Conservation (phyloP, 2,329 filamentous ascomycete species). For the Phialophora macrospora region DNA sequence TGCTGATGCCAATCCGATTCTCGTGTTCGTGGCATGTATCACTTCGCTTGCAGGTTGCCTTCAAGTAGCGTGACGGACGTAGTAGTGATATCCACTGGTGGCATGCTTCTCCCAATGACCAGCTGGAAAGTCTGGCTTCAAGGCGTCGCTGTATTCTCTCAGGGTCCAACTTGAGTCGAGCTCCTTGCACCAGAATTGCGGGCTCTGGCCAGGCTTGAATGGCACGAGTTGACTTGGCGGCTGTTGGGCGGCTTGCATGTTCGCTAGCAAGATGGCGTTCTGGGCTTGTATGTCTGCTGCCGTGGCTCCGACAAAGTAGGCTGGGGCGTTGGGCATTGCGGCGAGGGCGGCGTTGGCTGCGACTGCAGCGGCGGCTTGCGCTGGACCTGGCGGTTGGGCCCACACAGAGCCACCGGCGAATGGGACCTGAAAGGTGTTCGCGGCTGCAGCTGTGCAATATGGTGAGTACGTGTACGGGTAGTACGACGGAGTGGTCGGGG, state of each 20-base stretch:
- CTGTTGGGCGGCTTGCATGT: slow-evolving; percentile 31
- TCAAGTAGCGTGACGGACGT: slow-evolving; percentile 35
- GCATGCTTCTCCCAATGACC: slow-evolving; percentile 39
- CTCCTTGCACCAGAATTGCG: slow-evolving; percentile 46
- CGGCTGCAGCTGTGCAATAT: slow-evolving; percentile 34
- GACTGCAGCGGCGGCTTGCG: slow-evolving; percentile 36
- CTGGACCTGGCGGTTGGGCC: slow-evolving; percentile 25
- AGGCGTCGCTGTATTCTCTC: slow-evolving; percentile 39
- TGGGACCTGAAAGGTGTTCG: slow-evolving; percentile 9
- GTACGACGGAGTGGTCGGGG: slow-evolving; percentile 23
- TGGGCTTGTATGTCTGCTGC: slow-evolving; percentile 42
- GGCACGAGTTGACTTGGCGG: slow-evolving; percentile 42
- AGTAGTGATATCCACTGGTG: slow-evolving; percentile 38
- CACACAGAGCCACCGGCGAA: slow-evolving; percentile 18
- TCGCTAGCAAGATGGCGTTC: slow-evolving; percentile 41
- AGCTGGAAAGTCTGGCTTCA: slow-evolving; percentile 36
- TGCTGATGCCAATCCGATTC: not conserved
- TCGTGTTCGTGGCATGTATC: not conserved
- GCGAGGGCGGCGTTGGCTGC: slow-evolving; percentile 36
- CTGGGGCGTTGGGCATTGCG: slow-evolving; percentile 35
- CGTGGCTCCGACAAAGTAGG: slow-evolving; percentile 37
- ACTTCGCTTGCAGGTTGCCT: not conserved
- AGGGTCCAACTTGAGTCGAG: slow-evolving; percentile 44
- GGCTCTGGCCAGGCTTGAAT: slow-evolving; percentile 41
- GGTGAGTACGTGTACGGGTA: slow-evolving; percentile 32